Percentiles rank a stretch among this genome's conserved stretches.
Conservation (phyloP, 2,329 filamentous ascomycete species). For the Sporothrix phasma region DNA sequence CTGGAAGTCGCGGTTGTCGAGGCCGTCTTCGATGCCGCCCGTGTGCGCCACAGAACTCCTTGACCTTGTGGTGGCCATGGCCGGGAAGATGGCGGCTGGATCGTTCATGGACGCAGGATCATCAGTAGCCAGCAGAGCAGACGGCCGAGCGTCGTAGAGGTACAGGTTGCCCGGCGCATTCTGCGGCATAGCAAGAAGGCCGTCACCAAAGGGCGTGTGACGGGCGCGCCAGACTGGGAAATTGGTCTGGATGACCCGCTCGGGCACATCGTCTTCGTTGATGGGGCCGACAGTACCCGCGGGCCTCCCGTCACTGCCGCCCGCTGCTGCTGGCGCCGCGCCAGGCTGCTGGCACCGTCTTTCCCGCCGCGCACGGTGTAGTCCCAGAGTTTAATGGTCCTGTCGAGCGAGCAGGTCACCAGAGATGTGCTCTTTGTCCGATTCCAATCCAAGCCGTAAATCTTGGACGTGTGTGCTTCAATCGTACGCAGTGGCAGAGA, state of each 20-base stretch:
- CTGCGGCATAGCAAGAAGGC: conserved; percentile 84
- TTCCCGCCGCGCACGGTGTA: conserved; percentile 32
- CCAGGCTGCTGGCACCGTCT: background rate
- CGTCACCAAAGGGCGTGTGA: conserved; percentile 81
- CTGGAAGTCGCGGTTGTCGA: conserved; percentile 83
- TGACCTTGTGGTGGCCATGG: conserved; percentile 60
- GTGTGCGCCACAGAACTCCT: conserved; percentile 80
- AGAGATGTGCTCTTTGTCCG: conserved; percentile 61
- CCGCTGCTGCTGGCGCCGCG: background rate
- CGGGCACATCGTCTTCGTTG: conserved; percentile 51
- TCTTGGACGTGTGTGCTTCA: conserved; percentile 81
- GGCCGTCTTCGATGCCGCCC: conserved; percentile 57
- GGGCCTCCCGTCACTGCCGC: background rate
- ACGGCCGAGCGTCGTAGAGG: conserved; percentile 59
- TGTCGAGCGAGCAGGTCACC: conserved; percentile 82
- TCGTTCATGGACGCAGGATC: conserved; percentile 33
- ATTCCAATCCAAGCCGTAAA: conserved; percentile 94
- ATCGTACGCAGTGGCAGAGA: conserved; percentile 73
- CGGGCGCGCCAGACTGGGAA: conserved; percentile 88
- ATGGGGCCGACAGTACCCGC: conserved; percentile 3
- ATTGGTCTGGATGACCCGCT: conserved; percentile 68
- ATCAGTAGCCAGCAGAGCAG: conserved; percentile 27
- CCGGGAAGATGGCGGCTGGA: conserved; percentile 49
- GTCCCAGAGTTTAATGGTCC: conserved; percentile 91
- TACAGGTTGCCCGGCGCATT: conserved; percentile 77